phyloP scores from a whole-genome alignment of 345 rosid genomes.

The Rhizophora mangle region DNA sequence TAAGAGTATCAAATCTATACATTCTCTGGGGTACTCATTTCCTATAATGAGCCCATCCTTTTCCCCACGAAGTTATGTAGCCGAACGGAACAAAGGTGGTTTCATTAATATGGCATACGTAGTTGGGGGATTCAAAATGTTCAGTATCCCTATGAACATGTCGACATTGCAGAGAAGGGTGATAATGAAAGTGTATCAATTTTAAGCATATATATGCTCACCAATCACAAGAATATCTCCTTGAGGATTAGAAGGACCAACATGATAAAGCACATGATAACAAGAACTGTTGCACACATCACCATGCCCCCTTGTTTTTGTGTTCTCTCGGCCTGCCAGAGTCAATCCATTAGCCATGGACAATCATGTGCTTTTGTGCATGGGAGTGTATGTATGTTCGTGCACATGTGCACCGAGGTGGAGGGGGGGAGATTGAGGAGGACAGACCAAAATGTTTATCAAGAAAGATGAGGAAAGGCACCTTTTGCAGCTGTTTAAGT shows the following conservation, averaged over 20 bases:
- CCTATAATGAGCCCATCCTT: not conserved
- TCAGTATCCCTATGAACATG: not conserved
- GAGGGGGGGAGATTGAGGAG: not conserved
- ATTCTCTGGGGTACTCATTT: slow-evolving; percentile 7
- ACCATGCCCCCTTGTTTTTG: slow-evolving; percentile 95
- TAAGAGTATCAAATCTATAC: slow-evolving; percentile 15
- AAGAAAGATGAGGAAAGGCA: slow-evolving; percentile 22
- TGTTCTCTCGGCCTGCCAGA: slow-evolving; percentile 82
- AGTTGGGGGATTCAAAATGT: slow-evolving; percentile 14
- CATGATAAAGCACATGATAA: slow-evolving; percentile 93
- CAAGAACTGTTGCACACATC: slow-evolving; percentile 83
- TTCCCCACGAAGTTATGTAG: not conserved
- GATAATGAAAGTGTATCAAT: not conserved
- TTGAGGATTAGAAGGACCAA: slow-evolving; percentile 80
- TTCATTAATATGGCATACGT: not conserved
- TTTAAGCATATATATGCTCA: not conserved
- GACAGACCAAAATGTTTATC: not conserved
- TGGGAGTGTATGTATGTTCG: not conserved
- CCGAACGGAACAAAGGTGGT: slow-evolving; percentile 3
- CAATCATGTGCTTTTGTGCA: not conserved
- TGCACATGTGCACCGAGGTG: not conserved
- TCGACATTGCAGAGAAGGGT: slow-evolving; percentile 4
- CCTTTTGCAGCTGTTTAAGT: slow-evolving; percentile 89
- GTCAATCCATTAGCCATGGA: not conserved
- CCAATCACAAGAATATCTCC: slow-evolving; percentile 60